phyloP scores from a whole-genome alignment of 2,329 filamentous ascomycete genomes.

The Aureobasidium sp. region DNA sequence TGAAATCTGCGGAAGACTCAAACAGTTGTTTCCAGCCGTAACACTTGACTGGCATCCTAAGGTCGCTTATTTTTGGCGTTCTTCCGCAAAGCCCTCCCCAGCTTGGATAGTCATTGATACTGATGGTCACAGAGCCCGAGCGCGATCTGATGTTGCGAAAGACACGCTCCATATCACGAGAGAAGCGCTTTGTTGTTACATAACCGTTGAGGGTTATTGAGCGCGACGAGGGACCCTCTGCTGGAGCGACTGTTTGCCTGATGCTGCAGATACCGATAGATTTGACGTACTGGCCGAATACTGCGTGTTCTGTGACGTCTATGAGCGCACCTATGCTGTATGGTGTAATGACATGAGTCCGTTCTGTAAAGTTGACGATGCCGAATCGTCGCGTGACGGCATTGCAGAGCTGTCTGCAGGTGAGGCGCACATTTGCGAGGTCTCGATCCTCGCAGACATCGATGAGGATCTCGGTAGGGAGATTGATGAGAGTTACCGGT shows the following conservation, averaged over 20 bases:
- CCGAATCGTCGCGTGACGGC: neutral
- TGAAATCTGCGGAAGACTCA: no score
- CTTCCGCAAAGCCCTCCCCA: no score
- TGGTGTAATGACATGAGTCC: neutral
- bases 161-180: neutral
- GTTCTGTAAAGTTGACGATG: neutral
- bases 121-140: neutral
- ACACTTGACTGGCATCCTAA: neutral
- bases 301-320: conserved; percentile 13
- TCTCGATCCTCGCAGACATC: neutral
- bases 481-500: neutral
- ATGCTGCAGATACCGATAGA: neutral
- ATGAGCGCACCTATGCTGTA: conserved; percentile 6
- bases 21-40: neutral
- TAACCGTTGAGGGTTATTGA: neutral
- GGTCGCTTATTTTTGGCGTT: no score
- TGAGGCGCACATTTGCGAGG: neutral
- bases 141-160: neutral
- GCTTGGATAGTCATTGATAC: neutral
- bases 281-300: neutral
- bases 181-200: neutral
- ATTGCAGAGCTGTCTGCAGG: neutral
- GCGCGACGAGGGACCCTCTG: neutral
- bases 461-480: neutral
- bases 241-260: neutral